These are phyloP conservation scores for Boletellus deceptivus DNA, from an alignment of 1,284 basidiomycete genomes.

Conservation along the genomic window DNA sequence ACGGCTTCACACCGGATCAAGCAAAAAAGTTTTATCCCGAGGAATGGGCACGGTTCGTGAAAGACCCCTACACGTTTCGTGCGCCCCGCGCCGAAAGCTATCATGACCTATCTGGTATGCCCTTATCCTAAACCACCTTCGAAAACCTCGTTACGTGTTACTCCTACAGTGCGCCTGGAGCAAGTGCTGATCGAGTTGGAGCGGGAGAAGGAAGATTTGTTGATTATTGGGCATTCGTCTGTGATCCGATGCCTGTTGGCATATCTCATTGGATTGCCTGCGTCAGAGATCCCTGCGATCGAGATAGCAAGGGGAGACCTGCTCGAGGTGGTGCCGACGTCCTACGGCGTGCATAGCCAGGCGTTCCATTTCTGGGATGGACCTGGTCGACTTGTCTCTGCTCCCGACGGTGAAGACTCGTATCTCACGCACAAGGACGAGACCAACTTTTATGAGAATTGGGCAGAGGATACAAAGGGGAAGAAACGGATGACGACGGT, in stretches of 20 bases:
- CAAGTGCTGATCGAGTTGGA: conserved; percentile 84
- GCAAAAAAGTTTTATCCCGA: conserved; percentile 89
- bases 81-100: conserved; percentile 94
- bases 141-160: neutral
- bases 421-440: conserved; percentile 49
- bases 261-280: conserved; percentile 92
- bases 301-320: conserved; percentile 91
- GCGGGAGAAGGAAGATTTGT: conserved; percentile 72
- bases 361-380: conserved; percentile 94
- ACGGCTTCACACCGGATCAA: conserved; percentile 89
- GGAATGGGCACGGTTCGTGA: conserved; percentile 90
- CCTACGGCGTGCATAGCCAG: conserved; percentile 85
- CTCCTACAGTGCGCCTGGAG: conserved; percentile 64
- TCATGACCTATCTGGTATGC: conserved; percentile 75
- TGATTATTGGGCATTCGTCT: conserved; percentile 87
- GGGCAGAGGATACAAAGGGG: conserved; percentile 78
- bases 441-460: conserved; percentile 83
- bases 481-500: conserved; percentile 47
- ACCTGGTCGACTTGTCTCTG: conserved; percentile 59
- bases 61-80: conserved; percentile 92
- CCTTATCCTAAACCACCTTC: neutral
- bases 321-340: conserved; percentile 86
- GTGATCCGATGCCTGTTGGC: conserved; percentile 94
- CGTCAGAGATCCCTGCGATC: conserved; percentile 94
- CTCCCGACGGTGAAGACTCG: conserved; percentile 37